Evolutionary conservation across 257 asterid species (phyloP).

Genomic region (Linderniella brevidens): DNA sequence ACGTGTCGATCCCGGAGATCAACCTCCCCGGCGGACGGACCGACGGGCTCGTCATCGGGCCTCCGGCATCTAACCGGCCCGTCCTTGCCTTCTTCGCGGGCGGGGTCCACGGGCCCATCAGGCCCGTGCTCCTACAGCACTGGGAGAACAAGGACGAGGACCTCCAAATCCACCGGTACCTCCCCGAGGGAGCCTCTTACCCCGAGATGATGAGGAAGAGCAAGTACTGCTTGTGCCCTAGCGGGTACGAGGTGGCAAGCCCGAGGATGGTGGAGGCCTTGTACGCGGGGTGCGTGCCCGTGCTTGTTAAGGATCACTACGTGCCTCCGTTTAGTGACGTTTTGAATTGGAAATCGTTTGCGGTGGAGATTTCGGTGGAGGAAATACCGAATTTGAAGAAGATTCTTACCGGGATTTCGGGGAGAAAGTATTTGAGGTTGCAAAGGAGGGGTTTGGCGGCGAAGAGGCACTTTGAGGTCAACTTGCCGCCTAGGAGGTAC

Average conservation of each 20-base stretch:
- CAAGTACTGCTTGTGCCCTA: slow-evolving; percentile 66
- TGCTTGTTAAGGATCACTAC: slow-evolving; percentile 40
- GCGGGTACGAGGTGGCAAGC: slow-evolving; percentile 74
- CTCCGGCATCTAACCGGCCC: slow-evolving; percentile 51
- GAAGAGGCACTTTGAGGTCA: slow-evolving; percentile 64
- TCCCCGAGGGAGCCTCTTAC: slow-evolving; percentile 47
- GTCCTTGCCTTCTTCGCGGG: slow-evolving; percentile 66
- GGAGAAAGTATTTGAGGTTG: slow-evolving; percentile 49
- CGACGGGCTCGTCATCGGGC: slow-evolving; percentile 56
- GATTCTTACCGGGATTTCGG: slow-evolving; percentile 38
- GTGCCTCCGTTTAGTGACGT: slow-evolving; percentile 69
- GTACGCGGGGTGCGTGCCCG: slow-evolving; percentile 65
- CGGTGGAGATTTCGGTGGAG: slow-evolving; percentile 23
- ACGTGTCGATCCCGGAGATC: slow-evolving; percentile 72
- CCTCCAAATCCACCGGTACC: slow-evolving; percentile 24
- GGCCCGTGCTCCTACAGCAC: slow-evolving; percentile 54
- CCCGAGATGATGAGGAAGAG: slow-evolving; percentile 48
- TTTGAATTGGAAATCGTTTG: slow-evolving; percentile 52
- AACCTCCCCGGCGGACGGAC: slow-evolving; percentile 54
- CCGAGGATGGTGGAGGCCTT: slow-evolving; percentile 81
- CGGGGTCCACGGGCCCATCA: slow-evolving; percentile 69
- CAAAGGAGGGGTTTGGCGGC: slow-evolving; percentile 49
- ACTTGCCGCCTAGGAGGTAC: slow-evolving; percentile 43
- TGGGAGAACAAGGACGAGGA: slow-evolving; percentile 76
- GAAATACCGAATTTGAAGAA: slow-evolving; percentile 46